Evolutionary conservation across 768 basidiomycete species (phyloP).

Genomic region (Tricholoma terreum): DNA sequence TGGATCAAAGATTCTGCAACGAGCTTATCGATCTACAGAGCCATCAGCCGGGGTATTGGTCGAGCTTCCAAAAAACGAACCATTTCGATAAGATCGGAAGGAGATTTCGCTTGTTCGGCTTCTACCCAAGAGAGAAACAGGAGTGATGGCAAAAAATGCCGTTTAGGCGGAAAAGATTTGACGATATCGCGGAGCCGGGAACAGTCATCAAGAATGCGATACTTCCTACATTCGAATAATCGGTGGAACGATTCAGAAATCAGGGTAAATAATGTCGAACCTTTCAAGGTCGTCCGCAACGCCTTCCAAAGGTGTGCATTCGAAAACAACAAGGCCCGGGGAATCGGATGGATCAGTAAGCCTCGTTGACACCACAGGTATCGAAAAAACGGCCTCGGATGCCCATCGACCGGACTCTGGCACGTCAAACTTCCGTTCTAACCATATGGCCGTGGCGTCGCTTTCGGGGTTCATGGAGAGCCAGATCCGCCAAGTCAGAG

Average conservation of each 20-base stretch:
- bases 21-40: slow-evolving; percentile 46
- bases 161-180: slow-evolving; percentile 46
- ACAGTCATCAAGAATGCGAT: slow-evolving; percentile 69
- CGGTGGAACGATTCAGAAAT: slow-evolving; percentile 7
- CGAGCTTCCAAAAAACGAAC: slow-evolving; percentile 32
- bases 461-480: slow-evolving; percentile 70
- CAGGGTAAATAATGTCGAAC: slow-evolving; percentile 33
- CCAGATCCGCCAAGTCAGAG: slow-evolving; percentile 61
- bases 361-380: slow-evolving; percentile 40
- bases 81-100: slow-evolving; percentile 58
- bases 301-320: slow-evolving; percentile 66
- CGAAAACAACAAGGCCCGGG: slow-evolving; percentile 74
- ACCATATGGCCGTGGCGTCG: slow-evolving; percentile 78
- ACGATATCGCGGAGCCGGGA: slow-evolving; percentile 65
- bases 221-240: slow-evolving; percentile 46
- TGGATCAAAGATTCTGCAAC: slow-evolving; percentile 39
- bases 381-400: slow-evolving; percentile 56
- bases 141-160: slow-evolving; percentile 61
- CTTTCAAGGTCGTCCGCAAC: slow-evolving; percentile 63
- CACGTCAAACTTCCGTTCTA: slow-evolving; percentile 73
- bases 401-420: slow-evolving; percentile 63
- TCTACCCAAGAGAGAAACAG: slow-evolving; percentile 61
- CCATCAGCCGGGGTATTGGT: not conserved
- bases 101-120: slow-evolving; percentile 32
- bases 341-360: slow-evolving; percentile 29